Evolutionary conservation across 2,329 filamentous ascomycete species (phyloP).

Genomic region (Microcera coccophila): DNA sequence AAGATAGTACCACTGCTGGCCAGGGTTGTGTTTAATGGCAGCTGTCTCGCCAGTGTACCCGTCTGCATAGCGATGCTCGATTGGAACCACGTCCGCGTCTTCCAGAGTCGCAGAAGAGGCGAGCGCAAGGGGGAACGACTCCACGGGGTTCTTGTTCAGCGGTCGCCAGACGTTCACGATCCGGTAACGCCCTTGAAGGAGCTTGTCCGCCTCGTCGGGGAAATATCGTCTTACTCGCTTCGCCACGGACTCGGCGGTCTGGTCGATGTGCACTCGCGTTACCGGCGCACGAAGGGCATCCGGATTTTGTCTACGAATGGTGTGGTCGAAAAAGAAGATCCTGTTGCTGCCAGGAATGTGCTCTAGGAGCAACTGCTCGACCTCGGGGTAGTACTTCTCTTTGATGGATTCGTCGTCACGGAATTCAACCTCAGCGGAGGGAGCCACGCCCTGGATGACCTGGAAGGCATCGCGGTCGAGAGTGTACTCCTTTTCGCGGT

Average conservation of each 20-base stretch:
- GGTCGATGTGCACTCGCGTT: conserved; percentile 74
- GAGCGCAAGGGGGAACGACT: conserved; percentile 65
- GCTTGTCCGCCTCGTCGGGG: conserved; percentile 59
- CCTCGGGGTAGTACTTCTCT: conserved; percentile 76
- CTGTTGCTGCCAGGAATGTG: conserved; percentile 62
- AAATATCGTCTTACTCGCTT: conserved; percentile 67
- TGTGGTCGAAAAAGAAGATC: conserved; percentile 82
- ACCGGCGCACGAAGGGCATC: conserved; percentile 65
- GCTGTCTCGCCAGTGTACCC: conserved; percentile 70
- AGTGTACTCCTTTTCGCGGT: conserved; percentile 60
- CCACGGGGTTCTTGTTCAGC: conserved; percentile 55
- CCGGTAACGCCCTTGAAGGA: conserved; percentile 67
- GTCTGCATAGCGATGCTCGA: conserved; percentile 67
- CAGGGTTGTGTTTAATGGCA: conserved; percentile 56
- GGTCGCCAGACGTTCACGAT: conserved; percentile 87
- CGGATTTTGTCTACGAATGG: conserved; percentile 65
- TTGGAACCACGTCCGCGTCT: conserved; percentile 62
- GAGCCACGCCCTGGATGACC: conserved; percentile 55
- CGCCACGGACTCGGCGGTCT: conserved; percentile 63
- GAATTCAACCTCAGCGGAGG: conserved; percentile 53
- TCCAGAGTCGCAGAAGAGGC: conserved; percentile 60
- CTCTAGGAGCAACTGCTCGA: conserved; percentile 66
- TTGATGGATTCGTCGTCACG: conserved; percentile 65
- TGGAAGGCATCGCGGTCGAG: conserved; percentile 75
- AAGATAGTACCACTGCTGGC: conserved; percentile 74